Base-by-base conservation (phyloP, 768 basidiomycete species). In the Termitomyces sp. region DNA sequence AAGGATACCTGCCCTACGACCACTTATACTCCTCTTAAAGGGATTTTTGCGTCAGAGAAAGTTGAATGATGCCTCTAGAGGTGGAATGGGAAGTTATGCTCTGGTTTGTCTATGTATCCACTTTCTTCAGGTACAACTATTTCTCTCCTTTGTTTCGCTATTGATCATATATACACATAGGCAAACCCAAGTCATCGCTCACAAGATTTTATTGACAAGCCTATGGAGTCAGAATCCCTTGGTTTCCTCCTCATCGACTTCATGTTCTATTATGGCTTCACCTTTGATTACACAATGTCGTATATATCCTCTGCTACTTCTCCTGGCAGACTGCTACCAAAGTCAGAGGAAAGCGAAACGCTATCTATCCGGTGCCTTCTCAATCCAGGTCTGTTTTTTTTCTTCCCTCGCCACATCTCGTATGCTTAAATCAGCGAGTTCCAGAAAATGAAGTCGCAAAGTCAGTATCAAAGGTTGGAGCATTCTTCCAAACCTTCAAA, bases 81-180 rank as follows among this genome's bases (percentile, higher is more conserved):
- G 81, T 18, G 87, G 87, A 2, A 63, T 90, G 22, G 83, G 87
- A 31, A 86, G 85, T 69, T 90, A 90, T 68, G 78, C 80, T 12
- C 72, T 85, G 42, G 81, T 82, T 27, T 83, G 81, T 63, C 72
- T 90, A 67, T 82, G 80, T 39, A 80, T 88, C 59, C 82, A 77
- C 59, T 89, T 90, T 63, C 74, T 92, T 12, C 85, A 90, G 75
- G 87, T 87, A 34, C 24, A 76, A 58, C 50, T 14, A 24, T 14
- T 7, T 4, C 54, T 55, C 54, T 44, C n/a, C 29, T 14, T 32
- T 27, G 34, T 26, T 50, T 24, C 22, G 12, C 53, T 36, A 5
- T 36, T 24, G 24, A 24, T 41, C 42, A 47, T 55, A 3, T 50
- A 16, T 27, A 49, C 34, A 18, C 10, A 6, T 61, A 87, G 86